These are phyloP conservation scores for Citrus mangshanensis DNA, from an alignment of 345 rosid genomes.

Conservation along the genomic window DNA sequence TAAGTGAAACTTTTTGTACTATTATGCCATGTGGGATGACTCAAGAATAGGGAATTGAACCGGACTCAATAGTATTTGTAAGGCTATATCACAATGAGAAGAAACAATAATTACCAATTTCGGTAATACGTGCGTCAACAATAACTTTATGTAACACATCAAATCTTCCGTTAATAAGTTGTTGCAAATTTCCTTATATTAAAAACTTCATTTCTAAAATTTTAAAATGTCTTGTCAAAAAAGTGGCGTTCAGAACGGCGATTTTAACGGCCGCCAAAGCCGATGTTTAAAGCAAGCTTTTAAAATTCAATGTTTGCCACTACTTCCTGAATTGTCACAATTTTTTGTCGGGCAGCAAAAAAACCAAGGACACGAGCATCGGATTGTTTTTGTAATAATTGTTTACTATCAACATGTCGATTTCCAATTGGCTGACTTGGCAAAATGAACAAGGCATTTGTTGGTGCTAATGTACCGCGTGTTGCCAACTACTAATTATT, in stretches of 20 bases:
- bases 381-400: background rate
- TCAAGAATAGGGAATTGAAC: no score
- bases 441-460: background rate
- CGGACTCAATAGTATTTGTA: no score
- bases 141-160: background rate
- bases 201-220: no score
- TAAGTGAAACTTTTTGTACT: no score
- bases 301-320: slow-evolving; percentile 21
- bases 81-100: background rate
- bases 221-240: background rate
- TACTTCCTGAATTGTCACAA: background rate
- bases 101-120: background rate
- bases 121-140: background rate
- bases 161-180: no score
- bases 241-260: background rate
- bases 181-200: no score
- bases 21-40: no score
- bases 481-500: background rate
- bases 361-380: background rate
- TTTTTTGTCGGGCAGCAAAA: background rate
- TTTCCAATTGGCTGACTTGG: background rate
- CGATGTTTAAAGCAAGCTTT: slow-evolving; percentile 7
- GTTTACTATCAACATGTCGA: background rate
- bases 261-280: slow-evolving; percentile 16
- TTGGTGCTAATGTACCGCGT: background rate